phyloP scores from a whole-genome alignment of 805 yeast species.

The Ogataea ganodermae region DNA sequence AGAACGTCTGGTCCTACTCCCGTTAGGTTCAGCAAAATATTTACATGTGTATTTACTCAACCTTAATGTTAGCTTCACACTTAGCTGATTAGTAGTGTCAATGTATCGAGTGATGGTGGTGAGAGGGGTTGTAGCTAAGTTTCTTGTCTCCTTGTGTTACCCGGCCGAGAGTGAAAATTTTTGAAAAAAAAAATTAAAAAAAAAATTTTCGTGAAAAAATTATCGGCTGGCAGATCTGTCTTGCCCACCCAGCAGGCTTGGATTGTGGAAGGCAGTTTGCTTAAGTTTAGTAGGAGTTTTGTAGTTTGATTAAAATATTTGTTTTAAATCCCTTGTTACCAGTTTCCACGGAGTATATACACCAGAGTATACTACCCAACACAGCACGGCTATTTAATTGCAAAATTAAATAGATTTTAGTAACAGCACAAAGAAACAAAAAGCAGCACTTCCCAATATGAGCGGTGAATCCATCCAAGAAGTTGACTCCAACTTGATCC shows the following conservation, averaged over 20 bases:
- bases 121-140: too few relatives aligned
- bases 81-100: not conserved
- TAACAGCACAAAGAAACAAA: slow-evolving; percentile 2
- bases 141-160: not conserved
- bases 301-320: not conserved
- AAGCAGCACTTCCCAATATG: slow-evolving; percentile 36
- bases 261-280: slow-evolving; percentile 7
- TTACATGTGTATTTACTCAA: slow-evolving; percentile 10
- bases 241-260: slow-evolving; percentile 9
- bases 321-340: not conserved
- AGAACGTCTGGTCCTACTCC: slow-evolving; percentile 94
- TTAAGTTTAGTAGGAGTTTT: slow-evolving; percentile 2
- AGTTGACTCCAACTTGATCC: slow-evolving; percentile 80
- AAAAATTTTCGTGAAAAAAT: slow-evolving; percentile 12
- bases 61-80: slow-evolving; percentile 5
- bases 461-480: slow-evolving; percentile 65
- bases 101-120: too few relatives aligned
- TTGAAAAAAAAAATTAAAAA: slow-evolving; percentile 3
- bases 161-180: slow-evolving; percentile 9
- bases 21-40: slow-evolving; percentile 53
- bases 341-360: slow-evolving; percentile 7
- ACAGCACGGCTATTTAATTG: slow-evolving; percentile 6
- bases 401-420: slow-evolving; percentile 1
- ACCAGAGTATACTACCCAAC: slow-evolving; percentile 4
- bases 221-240: slow-evolving; percentile 9